Conservation (phyloP, 2,329 filamentous ascomycete species). For the Fusarium euwallaceae region DNA sequence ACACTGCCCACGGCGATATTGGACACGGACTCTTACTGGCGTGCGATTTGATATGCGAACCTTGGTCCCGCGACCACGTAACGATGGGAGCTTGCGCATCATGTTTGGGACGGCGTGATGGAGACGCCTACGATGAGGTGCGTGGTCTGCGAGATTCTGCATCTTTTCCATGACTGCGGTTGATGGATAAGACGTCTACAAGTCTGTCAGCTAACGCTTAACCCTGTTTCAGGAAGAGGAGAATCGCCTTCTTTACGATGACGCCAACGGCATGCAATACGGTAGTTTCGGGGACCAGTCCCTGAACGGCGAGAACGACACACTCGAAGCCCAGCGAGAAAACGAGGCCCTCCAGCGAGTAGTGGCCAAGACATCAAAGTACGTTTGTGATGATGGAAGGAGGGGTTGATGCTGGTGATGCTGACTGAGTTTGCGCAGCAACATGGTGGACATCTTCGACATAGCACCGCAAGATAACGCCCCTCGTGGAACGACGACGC, state of each 20-base stretch:
- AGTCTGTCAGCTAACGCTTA: slow-evolving; percentile 16
- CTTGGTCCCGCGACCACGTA: slow-evolving; percentile 29
- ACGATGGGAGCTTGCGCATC: slow-evolving; percentile 73
- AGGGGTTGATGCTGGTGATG: background rate
- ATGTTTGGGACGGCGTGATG: slow-evolving; percentile 67
- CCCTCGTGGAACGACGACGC: slow-evolving; percentile 52
- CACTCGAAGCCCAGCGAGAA: slow-evolving; percentile 73
- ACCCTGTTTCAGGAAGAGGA: slow-evolving; percentile 65
- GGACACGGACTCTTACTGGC: slow-evolving; percentile 3
- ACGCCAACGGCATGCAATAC: slow-evolving; percentile 70
- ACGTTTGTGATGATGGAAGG: slow-evolving; percentile 42
- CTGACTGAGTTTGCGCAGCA: slow-evolving; percentile 57
- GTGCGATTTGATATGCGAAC: slow-evolving; percentile 41
- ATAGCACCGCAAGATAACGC: slow-evolving; percentile 67
- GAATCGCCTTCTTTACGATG: slow-evolving; percentile 71
- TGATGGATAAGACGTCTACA: background rate
- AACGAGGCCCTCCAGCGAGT: slow-evolving; percentile 74
- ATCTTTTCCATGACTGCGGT: background rate
- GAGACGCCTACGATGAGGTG: slow-evolving; percentile 69
- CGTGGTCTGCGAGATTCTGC: slow-evolving; percentile 23
- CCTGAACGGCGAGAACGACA: slow-evolving; percentile 68
- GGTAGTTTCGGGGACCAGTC: slow-evolving; percentile 72
- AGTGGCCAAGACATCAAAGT: slow-evolving; percentile 75
- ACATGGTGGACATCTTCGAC: slow-evolving; percentile 77
- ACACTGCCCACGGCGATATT: slow-evolving; percentile 9